A percentile compares a stretch with the other conserved stretches of the same genome.
Evolutionary conservation across 2,329 filamentous ascomycete species (phyloP).

Genomic region (Colletotrichum tamarilloi): DNA sequence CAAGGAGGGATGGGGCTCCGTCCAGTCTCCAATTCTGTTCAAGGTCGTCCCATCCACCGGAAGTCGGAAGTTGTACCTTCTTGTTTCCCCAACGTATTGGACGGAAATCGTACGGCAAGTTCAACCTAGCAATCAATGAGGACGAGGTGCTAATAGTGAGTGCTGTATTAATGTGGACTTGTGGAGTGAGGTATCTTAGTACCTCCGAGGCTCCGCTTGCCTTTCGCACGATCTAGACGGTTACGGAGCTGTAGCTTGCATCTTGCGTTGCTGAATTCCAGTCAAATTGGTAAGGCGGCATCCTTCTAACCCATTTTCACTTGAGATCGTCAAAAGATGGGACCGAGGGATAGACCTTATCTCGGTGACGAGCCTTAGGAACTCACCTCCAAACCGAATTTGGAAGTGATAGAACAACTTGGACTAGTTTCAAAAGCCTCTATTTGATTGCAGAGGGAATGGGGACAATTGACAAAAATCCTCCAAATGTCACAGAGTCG

Average conservation of each 20-base stretch:
- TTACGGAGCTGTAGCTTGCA: constrained; percentile 5
- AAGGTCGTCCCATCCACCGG: constrained; percentile 23
- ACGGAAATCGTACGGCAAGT: background rate
- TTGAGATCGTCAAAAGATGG: constrained; percentile 2
- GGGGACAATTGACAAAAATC: background rate
- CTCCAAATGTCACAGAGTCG: constrained; percentile 2
- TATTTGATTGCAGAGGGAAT: constrained; percentile 24
- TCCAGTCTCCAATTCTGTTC: background rate
- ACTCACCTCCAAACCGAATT: background rate
- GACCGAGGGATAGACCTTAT: constrained; percentile 18
- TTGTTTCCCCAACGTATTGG: background rate
- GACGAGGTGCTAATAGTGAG: background rate
- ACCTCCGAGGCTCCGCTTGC: background rate
- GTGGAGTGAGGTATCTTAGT: background rate
- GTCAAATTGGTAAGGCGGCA: background rate
- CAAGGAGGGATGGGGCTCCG: background rate
- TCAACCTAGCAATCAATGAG: background rate
- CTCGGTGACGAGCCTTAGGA: background rate
- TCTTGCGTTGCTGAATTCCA: background rate
- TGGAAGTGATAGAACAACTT: background rate
- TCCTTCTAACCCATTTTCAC: background rate
- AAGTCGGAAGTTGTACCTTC: constrained; percentile 20
- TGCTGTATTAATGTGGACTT: background rate
- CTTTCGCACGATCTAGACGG: background rate
- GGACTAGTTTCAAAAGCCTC: constrained; percentile 26